Base-by-base conservation (phyloP, 1,284 basidiomycete species). In the Malassezia slooffiae region DNA sequence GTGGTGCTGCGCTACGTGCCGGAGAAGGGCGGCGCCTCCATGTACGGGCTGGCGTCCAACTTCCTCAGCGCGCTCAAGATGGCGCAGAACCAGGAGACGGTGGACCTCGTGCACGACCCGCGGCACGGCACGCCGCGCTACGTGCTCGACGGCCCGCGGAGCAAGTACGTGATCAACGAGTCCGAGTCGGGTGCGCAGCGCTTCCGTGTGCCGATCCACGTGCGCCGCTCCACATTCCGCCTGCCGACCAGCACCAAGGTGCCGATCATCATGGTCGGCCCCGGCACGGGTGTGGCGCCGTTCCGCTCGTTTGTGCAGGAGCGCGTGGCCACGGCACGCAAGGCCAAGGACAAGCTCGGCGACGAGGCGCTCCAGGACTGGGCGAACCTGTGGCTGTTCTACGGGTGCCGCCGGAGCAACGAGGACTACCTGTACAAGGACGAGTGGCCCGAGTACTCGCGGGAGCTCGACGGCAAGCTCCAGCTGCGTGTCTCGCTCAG, bases 301-400 rank as follows among this genome's bases (percentile, higher is more conserved):
- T 97, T 97, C 85, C 84, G 91, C 50, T 89, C 89, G 1, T 97
- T 97, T 70, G 79, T 97, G 6, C 93, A 97, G 74, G 91, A 97
- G 71, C 85, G 91, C 58, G 82, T 97, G 26, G 88, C 88, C 10
- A 80, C 93, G 33, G 91, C 90, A 12, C 82, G 86, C 53, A 86
- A 87, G 60, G 85, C 89, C 1, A 76, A 85, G 47, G 89, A 89
- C 65, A 95, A 93, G 78, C 23, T 49, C 7, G 56, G 86, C 62
- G 76, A 80, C 4, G 85, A 90, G 54, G 89, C 85, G 3, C 80
- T 97, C 55, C 79, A 80, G 20, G 89, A 95, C 68, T 97, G 91
- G 91, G 91, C 88, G 36, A 79, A 77, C 46, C 87, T 97, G 70
- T 81, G 82, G 50, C 79, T 97, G 35, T 97, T 90, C 77, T 96